phyloP scores from a whole-genome alignment of 2,329 filamentous ascomycete species.

The Akanthomyces dipterigenus region DNA sequence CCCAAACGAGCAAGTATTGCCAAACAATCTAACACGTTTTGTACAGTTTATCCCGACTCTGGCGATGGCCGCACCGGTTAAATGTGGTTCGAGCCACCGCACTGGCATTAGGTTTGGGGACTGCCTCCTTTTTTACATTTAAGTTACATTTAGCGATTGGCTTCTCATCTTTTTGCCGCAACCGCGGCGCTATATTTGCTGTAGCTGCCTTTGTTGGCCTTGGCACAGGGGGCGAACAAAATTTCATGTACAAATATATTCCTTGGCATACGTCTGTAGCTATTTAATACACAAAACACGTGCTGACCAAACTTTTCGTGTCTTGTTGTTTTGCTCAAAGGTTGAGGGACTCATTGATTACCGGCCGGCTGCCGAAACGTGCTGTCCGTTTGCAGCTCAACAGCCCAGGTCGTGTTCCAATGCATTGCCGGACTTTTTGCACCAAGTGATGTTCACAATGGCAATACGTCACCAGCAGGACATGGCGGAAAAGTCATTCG shows the following conservation, averaged over 20 bases:
- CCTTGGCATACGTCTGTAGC: background rate
- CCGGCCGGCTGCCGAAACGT: no score
- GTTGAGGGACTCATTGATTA: no score
- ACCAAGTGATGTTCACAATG: no score
- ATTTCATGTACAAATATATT: background rate
- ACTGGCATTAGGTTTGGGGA: no score
- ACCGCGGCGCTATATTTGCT: background rate
- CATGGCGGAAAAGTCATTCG: no score
- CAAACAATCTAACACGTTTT: background rate
- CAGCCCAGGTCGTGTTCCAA: no score
- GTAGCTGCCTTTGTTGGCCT: background rate
- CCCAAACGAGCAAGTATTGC: background rate
- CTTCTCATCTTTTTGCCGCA: background rate
- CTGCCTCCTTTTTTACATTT: background rate
- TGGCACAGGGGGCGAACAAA: background rate
- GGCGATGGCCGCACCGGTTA: background rate
- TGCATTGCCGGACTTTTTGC: no score
- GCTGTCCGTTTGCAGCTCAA: no score
- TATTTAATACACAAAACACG: background rate
- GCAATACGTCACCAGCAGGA: no score
- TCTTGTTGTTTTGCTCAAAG: no score
- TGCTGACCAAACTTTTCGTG: background rate
- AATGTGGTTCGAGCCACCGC: background rate
- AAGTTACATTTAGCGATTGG: background rate
- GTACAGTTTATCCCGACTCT: conserved; percentile 1